These are phyloP conservation scores for Ceriops tagal DNA, from an alignment of 345 rosid genomes.

Conservation along the genomic window DNA sequence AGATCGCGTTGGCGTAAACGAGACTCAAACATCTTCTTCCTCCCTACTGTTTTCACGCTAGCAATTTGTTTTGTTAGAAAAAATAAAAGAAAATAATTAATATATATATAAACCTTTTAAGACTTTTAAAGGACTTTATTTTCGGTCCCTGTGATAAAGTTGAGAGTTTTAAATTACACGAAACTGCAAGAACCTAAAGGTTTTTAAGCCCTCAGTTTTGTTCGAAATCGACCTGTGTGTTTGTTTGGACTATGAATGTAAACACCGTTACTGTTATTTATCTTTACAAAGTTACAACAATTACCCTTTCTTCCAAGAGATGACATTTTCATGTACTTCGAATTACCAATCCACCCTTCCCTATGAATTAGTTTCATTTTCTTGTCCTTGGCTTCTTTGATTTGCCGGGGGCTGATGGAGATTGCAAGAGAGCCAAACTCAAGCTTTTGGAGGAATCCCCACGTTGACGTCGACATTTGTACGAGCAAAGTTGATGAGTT, in stretches of 20 bases:
- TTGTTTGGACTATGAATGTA: constrained; percentile 14
- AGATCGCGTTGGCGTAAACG: constrained; percentile 65
- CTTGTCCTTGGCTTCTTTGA: too few species aligned
- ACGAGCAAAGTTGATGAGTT: too few species aligned
- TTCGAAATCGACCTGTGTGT: constrained; percentile 3
- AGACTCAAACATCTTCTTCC: constrained; percentile 48
- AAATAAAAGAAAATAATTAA: too few species aligned
- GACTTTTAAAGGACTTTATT: constrained; percentile 18
- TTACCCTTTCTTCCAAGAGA: neutral
- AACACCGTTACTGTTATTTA: constrained; percentile 25
- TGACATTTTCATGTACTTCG: too few species aligned
- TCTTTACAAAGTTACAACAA: neutral
- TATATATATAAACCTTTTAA: neutral
- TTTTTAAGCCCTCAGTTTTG: constrained; percentile 9
- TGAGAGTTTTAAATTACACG: constrained; percentile 9
- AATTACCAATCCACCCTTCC: too few species aligned
- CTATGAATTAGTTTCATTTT: too few species aligned
- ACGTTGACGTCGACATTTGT: too few species aligned
- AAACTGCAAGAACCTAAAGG: constrained; percentile 14
- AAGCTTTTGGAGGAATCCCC: too few species aligned
- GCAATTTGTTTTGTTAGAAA: constrained; percentile 5
- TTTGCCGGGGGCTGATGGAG: too few species aligned
- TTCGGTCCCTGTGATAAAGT: constrained; percentile 24
- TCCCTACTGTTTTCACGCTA: constrained; percentile 26
- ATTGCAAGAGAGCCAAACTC: too few species aligned